Evolutionary conservation across 2,329 filamentous ascomycete species (phyloP).

Genomic region (Colletotrichum tabaci): DNA sequence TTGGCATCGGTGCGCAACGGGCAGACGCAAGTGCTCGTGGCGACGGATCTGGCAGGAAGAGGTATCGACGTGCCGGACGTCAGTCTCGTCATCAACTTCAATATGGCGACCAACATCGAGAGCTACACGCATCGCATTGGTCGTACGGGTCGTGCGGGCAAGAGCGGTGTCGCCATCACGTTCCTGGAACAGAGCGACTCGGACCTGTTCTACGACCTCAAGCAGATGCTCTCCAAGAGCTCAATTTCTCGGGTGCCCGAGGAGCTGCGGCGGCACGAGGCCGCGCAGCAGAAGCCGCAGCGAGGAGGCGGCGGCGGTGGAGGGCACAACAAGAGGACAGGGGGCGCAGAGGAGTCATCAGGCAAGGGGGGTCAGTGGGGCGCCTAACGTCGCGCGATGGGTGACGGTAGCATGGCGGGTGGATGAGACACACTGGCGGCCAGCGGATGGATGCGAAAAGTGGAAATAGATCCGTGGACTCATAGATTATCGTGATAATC

Average conservation of each 20-base stretch:
- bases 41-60: constrained; percentile 94
- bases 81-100: constrained; percentile 96
- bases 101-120: constrained; percentile 95
- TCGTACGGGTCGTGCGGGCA: constrained; percentile 96
- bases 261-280: constrained; percentile 89
- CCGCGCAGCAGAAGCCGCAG: constrained; percentile 84
- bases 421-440: constrained; percentile 24
- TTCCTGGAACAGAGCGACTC: constrained; percentile 93
- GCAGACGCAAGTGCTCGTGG: constrained; percentile 88
- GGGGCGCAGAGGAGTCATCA: constrained; percentile 36
- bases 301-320: constrained; percentile 22
- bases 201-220: constrained; percentile 93
- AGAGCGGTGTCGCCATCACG: constrained; percentile 95
- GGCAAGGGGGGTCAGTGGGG: constrained; percentile 38
- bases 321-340: constrained; percentile 45
- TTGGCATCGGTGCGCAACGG: constrained; percentile 87
- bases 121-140: constrained; percentile 97
- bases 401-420: constrained; percentile 34
- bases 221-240: constrained; percentile 95
- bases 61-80: constrained; percentile 99
- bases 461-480: constrained; percentile 25
- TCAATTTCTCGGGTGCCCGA: constrained; percentile 91
- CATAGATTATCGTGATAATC: constrained; percentile 41
- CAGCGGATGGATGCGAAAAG: constrained; percentile 22
- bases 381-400: constrained; percentile 35